Percentiles rank a stretch among this genome's conserved stretches.
Conservation (phyloP, 805 yeast genomes). For the Maudiozyma saulgeensis region DNA sequence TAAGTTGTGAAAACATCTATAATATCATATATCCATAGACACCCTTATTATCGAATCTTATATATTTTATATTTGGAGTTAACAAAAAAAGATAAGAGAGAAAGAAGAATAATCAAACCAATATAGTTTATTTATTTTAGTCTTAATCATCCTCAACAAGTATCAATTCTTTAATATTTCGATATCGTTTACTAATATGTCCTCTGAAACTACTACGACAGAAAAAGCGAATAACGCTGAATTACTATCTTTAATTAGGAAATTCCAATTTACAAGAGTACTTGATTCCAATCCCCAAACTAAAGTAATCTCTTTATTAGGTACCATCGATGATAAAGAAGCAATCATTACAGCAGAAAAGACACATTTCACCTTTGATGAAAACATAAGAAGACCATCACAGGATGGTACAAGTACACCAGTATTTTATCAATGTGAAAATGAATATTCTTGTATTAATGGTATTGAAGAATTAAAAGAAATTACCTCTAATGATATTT, state of each 20-base stretch:
- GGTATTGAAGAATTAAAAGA: slow-evolving; percentile 23
- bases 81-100: too few relatives aligned
- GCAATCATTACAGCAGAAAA: slow-evolving; percentile 73
- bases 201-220: neutral
- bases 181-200: neutral
- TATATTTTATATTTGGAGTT: too few relatives aligned
- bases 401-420: slow-evolving; percentile 10
- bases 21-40: too few relatives aligned
- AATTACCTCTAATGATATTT: slow-evolving; percentile 70
- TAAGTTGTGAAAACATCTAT: too few relatives aligned
- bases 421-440: slow-evolving; percentile 17
- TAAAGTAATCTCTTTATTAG: slow-evolving; percentile 57
- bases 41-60: too few relatives aligned
- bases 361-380: slow-evolving; percentile 44
- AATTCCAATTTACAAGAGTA: slow-evolving; percentile 38
- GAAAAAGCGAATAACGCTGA: neutral
- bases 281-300: slow-evolving; percentile 54
- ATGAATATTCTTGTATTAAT: slow-evolving; percentile 22
- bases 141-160: too few relatives aligned
- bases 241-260: slow-evolving; percentile 12
- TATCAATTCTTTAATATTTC: too few relatives aligned
- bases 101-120: too few relatives aligned
- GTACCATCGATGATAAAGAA: slow-evolving; percentile 47
- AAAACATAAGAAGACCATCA: slow-evolving; percentile 29
- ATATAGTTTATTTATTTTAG: too few relatives aligned